Evolutionary conservation across 2,329 filamentous ascomycete genomes (phyloP).

Genomic region (Thyridium curvatum): DNA sequence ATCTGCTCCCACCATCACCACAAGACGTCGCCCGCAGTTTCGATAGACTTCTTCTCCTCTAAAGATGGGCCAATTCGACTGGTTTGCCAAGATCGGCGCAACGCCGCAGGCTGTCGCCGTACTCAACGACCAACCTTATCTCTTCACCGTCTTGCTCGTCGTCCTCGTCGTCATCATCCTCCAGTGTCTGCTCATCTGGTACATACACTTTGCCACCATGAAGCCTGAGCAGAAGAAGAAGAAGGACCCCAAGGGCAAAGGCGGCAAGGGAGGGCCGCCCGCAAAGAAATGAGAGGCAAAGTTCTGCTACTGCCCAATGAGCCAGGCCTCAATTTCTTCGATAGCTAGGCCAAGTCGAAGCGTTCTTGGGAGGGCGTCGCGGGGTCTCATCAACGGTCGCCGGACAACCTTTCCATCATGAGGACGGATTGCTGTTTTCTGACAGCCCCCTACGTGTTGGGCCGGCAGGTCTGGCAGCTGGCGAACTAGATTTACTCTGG

Average conservation of each 20-base stretch:
- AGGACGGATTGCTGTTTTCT: too few species aligned
- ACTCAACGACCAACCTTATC: slow-evolving; percentile 54
- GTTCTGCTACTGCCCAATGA: too few species aligned
- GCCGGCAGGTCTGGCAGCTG: too few species aligned
- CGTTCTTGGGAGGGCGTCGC: too few species aligned
- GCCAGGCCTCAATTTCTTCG: too few species aligned
- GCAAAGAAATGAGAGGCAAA: slow-evolving; percentile 7
- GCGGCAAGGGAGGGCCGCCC: slow-evolving; percentile 3
- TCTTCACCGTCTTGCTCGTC: slow-evolving; percentile 51
- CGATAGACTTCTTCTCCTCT: not conserved
- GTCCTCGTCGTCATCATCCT: slow-evolving; percentile 43
- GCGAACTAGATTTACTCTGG: too few species aligned
- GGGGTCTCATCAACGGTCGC: too few species aligned
- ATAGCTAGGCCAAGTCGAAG: too few species aligned
- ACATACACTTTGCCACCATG: slow-evolving; percentile 53
- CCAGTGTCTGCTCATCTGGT: slow-evolving; percentile 44
- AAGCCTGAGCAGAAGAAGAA: slow-evolving; percentile 55
- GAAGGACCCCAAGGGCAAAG: slow-evolving; percentile 33
- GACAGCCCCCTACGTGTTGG: too few species aligned
- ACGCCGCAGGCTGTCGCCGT: slow-evolving; percentile 51
- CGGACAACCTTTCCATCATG: too few species aligned
- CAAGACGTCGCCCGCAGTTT: slow-evolving; percentile 1
- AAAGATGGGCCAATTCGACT: slow-evolving; percentile 48
- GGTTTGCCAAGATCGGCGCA: slow-evolving; percentile 49
- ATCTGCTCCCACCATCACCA: not conserved